Conservation (phyloP, 2,329 filamentous ascomycete genomes). For the Alternaria sp. region DNA sequence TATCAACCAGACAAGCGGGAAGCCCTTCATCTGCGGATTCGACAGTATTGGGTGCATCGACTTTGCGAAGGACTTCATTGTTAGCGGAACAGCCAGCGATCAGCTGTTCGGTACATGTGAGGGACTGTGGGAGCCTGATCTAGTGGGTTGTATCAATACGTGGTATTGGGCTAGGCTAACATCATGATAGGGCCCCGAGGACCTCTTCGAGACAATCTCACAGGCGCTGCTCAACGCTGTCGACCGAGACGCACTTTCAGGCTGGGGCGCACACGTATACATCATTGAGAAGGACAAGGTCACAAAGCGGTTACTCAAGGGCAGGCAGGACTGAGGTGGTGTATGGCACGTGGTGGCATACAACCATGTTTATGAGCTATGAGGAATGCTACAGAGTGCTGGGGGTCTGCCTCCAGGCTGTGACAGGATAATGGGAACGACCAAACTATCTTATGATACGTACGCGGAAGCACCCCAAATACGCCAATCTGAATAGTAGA, state of each 20-base stretch:
- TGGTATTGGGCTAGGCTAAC: constrained; percentile 11
- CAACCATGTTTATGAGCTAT: constrained; percentile 19
- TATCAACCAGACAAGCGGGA: constrained; percentile 89
- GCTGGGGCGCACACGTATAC: constrained; percentile 98
- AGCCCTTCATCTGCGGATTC: constrained; percentile 98
- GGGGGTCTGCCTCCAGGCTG: constrained; percentile 8
- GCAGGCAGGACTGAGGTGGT: constrained; percentile 75
- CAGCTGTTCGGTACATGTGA: constrained; percentile 99
- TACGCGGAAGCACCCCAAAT: background rate
- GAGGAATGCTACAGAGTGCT: constrained; percentile 6
- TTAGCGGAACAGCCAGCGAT: constrained; percentile 93
- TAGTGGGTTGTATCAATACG: constrained; percentile 63
- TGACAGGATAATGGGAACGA: constrained; percentile 14
- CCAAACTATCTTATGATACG: background rate
- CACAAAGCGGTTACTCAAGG: constrained; percentile 97
- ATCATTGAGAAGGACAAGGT: constrained; percentile 99
- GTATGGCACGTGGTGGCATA: constrained; percentile 16
- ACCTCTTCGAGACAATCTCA: constrained; percentile 97
- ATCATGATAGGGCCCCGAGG: constrained; percentile 74
- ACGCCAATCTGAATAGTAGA: background rate
- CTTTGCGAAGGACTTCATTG: constrained; percentile 99
- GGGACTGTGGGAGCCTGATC: constrained; percentile 94
- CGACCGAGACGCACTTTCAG: constrained; percentile 93
- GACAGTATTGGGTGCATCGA: constrained; percentile 99
- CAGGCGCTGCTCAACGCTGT: constrained; percentile 95